Conservation (phyloP, 2,329 filamentous ascomycete genomes). For the Trichoderma brevicompactum region DNA sequence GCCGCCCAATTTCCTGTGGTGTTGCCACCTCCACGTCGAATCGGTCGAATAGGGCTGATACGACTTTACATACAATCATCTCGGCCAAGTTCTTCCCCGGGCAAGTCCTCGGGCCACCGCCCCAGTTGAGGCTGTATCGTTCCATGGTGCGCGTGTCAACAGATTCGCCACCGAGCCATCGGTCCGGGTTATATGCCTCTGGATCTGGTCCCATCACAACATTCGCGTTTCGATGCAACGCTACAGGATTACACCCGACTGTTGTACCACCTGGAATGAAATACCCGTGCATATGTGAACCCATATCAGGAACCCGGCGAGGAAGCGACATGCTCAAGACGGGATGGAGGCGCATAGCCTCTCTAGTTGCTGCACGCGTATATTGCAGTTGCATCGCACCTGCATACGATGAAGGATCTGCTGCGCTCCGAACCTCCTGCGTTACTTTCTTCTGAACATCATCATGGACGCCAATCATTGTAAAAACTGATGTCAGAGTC, state of each 20-base stretch:
- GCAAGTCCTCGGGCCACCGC: constrained; percentile 55
- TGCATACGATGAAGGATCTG: constrained; percentile 33
- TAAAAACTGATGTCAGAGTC: constrained; percentile 54
- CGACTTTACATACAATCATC: constrained; percentile 51
- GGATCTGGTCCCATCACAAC: constrained; percentile 54
- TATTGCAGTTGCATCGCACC: constrained; percentile 38
- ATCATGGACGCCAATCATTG: constrained; percentile 50
- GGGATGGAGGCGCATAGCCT: constrained; percentile 56
- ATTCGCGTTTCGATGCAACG: constrained; percentile 54
- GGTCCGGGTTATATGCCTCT: constrained; percentile 49
- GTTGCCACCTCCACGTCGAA: constrained; percentile 51
- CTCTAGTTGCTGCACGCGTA: constrained; percentile 54
- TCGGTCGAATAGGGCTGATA: constrained; percentile 47
- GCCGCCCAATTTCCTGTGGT: constrained; percentile 46
- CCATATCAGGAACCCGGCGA: constrained; percentile 48
- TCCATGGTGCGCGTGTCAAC: constrained; percentile 48
- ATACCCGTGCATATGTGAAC: constrained; percentile 46
- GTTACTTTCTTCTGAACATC: constrained; percentile 41
- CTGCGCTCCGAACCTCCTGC: constrained; percentile 39
- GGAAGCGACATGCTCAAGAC: constrained; percentile 58
- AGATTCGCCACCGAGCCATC: constrained; percentile 50
- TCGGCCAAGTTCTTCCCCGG: constrained; percentile 57
- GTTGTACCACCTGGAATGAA: constrained; percentile 51
- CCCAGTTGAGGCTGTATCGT: constrained; percentile 55
- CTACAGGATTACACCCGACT: constrained; percentile 56